Evolutionary conservation across 2,329 filamentous ascomycete genomes (phyloP), one percentile per base, ranked within the genome.

Genomic region (Aureobasidium sp.): DNA sequence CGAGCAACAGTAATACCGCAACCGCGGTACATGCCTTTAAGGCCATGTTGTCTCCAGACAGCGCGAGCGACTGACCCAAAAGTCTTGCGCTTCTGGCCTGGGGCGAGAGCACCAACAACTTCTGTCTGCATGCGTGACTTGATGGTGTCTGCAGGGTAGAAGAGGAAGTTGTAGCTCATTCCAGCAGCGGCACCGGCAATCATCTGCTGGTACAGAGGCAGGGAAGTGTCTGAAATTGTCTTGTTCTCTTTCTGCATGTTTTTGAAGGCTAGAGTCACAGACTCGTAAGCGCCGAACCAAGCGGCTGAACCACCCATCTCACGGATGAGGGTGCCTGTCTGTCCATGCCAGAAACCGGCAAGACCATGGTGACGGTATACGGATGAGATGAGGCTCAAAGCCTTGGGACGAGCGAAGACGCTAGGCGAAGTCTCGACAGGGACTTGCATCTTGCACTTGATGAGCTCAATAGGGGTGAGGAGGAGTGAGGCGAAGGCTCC

Each of bases 381-480:
- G 33, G 94, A 89, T 31, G 86, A 85, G 50, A 98, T 92, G 48
- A 98, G 90, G 7, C 87, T 80, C 16, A 93, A 75, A 0, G 94
- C 91, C 1, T 88, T 87, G 7, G 92, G 85, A 4, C 86, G 80
- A 76, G 78, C 75, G 1, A 81, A 76, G 9, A 74, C 67, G 1
- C 75, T 70, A 13, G 68, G 66, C 2, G 65, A 71, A 2, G 72
- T 68, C 50, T 77, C 74, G 54, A 73, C 50, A 18, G 70, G 64
- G 1, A 95, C 95, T 78, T 99, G 96, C 82, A 99, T 97, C 80
- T 96, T 97, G 87, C 96, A 99, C 81, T 99, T 99, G 76, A 99
- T 93, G 61, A 99, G 88, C 81, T 99, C 96, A 70, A 99, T 94
- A 0, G 96, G 96, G 0, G 96, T 99, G 68, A 99, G 88, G 38